phyloP scores from a whole-genome alignment of 2,329 filamentous ascomycete species.

The Diaporthe sp. region DNA sequence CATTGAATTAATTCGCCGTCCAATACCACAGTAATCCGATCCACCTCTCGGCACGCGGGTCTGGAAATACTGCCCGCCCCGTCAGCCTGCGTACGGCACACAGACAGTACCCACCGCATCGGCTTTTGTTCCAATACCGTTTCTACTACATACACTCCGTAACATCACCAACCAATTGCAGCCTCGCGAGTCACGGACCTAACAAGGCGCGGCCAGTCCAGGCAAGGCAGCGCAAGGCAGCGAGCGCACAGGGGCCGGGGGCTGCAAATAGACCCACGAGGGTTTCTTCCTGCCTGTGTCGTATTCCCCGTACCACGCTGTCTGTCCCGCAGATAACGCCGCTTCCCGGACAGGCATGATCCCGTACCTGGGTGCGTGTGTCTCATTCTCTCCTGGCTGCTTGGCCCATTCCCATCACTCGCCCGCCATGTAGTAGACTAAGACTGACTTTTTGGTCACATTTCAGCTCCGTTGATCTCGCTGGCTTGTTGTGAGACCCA shows the following conservation, averaged over 20 bases:
- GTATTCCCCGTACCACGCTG: constrained; percentile 22
- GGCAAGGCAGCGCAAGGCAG: neutral
- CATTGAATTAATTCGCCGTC: neutral
- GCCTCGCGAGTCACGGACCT: constrained; percentile 31
- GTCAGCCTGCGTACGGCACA: neutral
- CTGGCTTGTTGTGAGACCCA: constrained; percentile 17
- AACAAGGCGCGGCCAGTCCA: neutral
- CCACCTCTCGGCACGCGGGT: constrained; percentile 2
- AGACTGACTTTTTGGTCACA: constrained; percentile 19
- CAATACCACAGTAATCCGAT: constrained; percentile 5
- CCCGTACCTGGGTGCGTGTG: constrained; percentile 23
- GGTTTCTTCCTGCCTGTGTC: constrained; percentile 12
- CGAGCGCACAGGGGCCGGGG: constrained; percentile 5
- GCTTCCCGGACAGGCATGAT: constrained; percentile 35
- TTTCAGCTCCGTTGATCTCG: constrained; percentile 30
- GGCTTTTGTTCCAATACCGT: constrained; percentile 1
- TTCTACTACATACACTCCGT: neutral
- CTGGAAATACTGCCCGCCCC: constrained; percentile 7
- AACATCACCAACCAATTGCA: neutral
- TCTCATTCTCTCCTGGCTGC: constrained; percentile 31
- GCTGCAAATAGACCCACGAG: constrained; percentile 20
- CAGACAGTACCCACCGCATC: constrained; percentile 12
- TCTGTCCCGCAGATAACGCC: constrained; percentile 23
- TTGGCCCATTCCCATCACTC: neutral
- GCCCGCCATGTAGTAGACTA: constrained; percentile 7